Percentiles rank a stretch among this genome's conserved stretches.
Evolutionary conservation across 306 rosid species (phyloP).

Genomic region (Purshia tridentata): DNA sequence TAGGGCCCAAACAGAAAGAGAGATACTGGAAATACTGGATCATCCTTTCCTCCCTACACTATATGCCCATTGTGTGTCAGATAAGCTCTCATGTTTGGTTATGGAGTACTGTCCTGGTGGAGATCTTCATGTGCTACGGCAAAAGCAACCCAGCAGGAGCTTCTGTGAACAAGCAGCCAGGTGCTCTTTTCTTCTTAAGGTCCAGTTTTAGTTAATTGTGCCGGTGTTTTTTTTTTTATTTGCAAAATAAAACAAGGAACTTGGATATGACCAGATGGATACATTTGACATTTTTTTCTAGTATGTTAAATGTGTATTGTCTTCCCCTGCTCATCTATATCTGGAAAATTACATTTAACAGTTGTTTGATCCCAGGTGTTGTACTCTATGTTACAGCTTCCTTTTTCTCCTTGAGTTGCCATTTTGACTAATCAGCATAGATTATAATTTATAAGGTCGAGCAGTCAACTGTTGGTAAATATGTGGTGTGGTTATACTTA

Average conservation of each 20-base stretch:
- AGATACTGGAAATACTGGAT: constrained; percentile 85
- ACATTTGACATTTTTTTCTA: not conserved
- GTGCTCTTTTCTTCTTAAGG: constrained; percentile 34
- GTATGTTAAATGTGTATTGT: not conserved
- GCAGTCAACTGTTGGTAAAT: not conserved
- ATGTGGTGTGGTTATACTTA: not conserved
- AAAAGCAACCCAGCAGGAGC: constrained; percentile 74
- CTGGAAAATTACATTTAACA: not conserved
- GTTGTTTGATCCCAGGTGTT: not conserved
- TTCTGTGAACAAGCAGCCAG: constrained; percentile 90
- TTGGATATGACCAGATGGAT: not conserved
- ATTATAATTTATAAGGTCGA: not conserved
- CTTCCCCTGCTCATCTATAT: not conserved
- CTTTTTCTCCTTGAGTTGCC: constrained; percentile 5
- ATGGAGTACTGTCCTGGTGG: constrained; percentile 97
- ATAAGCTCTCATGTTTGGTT: constrained; percentile 85
- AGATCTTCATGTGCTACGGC: constrained; percentile 90
- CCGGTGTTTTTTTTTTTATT: not conserved
- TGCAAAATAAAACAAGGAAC: not conserved
- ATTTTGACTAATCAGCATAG: not conserved
- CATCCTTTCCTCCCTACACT: constrained; percentile 97
- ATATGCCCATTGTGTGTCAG: constrained; percentile 68
- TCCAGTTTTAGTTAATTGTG: constrained; percentile 8
- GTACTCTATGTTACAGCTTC: constrained; percentile 1
- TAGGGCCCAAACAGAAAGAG: constrained; percentile 95